These are phyloP conservation scores for Bigelowiella natans DNA, from an alignment of 78 protist species.

Conservation along the genomic window DNA sequence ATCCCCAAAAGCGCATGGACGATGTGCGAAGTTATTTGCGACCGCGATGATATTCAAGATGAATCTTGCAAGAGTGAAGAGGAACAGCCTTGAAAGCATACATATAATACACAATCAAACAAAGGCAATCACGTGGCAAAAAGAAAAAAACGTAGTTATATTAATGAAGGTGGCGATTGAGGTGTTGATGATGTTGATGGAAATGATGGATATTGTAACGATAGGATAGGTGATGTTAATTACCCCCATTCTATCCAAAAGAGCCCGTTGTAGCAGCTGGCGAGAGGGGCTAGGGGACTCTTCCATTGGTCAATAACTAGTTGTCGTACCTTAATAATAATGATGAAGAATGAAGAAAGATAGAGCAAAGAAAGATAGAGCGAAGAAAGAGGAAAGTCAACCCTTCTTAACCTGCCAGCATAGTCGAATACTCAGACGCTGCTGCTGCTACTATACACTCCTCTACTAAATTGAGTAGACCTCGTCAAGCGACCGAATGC, in stretches of 20 bases:
- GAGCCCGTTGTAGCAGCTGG: not conserved
- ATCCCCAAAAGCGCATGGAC: not conserved
- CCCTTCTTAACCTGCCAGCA: not conserved
- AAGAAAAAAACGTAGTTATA: too few species aligned
- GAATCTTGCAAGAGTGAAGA: not conserved
- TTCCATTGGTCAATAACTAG: not conserved
- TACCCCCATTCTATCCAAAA: not conserved
- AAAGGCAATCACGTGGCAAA: too few species aligned
- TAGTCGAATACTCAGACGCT: not conserved
- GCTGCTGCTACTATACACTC: not conserved
- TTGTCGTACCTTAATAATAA: not conserved
- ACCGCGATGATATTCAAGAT: not conserved
- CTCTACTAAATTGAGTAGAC: not conserved
- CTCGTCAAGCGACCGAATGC: not conserved
- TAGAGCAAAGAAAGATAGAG: not conserved
- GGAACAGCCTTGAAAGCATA: not conserved
- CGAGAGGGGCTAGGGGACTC: not conserved
- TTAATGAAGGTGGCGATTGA: too few species aligned
- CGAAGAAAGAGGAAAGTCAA: not conserved
- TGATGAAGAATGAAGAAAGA: not conserved
- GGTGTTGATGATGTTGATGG: too few species aligned
- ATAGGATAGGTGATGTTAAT: too few species aligned
- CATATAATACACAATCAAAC: too few species aligned
- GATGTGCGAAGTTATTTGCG: not conserved
- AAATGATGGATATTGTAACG: too few species aligned